phyloP scores from a whole-genome alignment of 2,329 filamentous ascomycete species.

The Venturiaceae sp. region DNA sequence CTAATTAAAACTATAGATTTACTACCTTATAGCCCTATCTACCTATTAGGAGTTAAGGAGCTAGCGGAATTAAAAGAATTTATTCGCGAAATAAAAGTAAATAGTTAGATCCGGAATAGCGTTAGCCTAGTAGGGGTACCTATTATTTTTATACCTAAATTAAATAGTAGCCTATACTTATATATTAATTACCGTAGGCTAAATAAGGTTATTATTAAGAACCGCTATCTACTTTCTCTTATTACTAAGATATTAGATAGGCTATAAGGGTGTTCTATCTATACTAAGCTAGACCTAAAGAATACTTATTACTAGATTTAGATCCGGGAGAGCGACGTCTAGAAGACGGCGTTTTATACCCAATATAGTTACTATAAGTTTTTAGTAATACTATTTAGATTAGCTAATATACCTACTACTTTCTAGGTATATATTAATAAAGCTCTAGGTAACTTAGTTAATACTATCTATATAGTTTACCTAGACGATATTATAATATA shows the following conservation, averaged over 20 bases:
- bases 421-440: conserved; percentile 17
- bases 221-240: conserved; percentile 21
- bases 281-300: conserved; percentile 24
- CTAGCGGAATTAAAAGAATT: neutral
- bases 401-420: conserved; percentile 11
- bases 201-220: conserved; percentile 25
- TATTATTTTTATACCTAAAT: conserved; percentile 24
- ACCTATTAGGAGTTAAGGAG: neutral
- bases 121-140: conserved; percentile 12
- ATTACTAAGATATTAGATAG: conserved; percentile 21
- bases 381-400: conserved; percentile 17
- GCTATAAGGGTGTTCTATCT: conserved; percentile 15
- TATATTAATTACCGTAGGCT: conserved; percentile 26
- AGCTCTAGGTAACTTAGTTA: conserved; percentile 12
- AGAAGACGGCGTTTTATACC: conserved; percentile 24
- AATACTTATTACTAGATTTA: conserved; percentile 22
- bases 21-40: neutral
- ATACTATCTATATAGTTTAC: conserved; percentile 15
- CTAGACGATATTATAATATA: conserved; percentile 17
- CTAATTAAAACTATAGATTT: neutral
- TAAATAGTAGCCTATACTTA: conserved; percentile 17
- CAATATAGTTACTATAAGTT: conserved; percentile 24
- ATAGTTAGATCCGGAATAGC: conserved; percentile 13
- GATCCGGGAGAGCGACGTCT: conserved; percentile 23
- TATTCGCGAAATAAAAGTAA: conserved; percentile 2